Base-by-base conservation (phyloP, 208 protist genomes). In the Trypanosoma caninum region DNA sequence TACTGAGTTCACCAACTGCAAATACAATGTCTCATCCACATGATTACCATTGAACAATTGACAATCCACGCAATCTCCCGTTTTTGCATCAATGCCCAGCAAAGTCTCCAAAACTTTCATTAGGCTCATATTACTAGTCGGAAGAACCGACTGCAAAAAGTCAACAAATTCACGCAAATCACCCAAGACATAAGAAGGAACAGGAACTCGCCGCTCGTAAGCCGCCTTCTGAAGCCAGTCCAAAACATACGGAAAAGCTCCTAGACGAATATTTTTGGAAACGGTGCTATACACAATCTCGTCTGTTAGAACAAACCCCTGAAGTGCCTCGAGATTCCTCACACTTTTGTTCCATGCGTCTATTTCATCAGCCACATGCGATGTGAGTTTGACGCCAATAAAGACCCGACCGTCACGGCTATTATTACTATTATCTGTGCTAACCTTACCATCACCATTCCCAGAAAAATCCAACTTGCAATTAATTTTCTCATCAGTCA, bases 291-390 rank as follows among this genome's bases (percentile, higher is more conserved):
- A 93, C 14, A 89, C 65, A 4, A 89, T 62, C 51, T 82, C 82
- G 51, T 93, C 78, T 2, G 65, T 72, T 27, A 93, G 59, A 20
- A 82, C 63, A 58, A 93, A 80, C 40, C 86, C 81, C 45, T 89
- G 80, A 18, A 53, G 53, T 10, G 68, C 56, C n/a, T 80, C 66
- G 27, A 93, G 47, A 18, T 58, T 59, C 31, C 65, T 50, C 22
- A 83, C 44, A 33, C 78, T 89, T 60, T 64, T 66, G 33, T 82
- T 76, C 33, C 79, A 60, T 6, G 66, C 34, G 5, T 79, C 60
- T 41, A 88, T 65, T 47, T 88, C 78, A 48, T 88, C 78, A 0
- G 72, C 66, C 41, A 79, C 64, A 16, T 72, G 61, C 3, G 71
- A 27, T 11, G 80, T 74, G 31, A 87, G 72, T 10, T 56, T 56